A percentile compares a stretch with the other conserved stretches of the same genome.
These are phyloP conservation scores for Mortierella sp. DNA, from an alignment of 371 early-diverging fungal genomes.

Conservation along the genomic window DNA sequence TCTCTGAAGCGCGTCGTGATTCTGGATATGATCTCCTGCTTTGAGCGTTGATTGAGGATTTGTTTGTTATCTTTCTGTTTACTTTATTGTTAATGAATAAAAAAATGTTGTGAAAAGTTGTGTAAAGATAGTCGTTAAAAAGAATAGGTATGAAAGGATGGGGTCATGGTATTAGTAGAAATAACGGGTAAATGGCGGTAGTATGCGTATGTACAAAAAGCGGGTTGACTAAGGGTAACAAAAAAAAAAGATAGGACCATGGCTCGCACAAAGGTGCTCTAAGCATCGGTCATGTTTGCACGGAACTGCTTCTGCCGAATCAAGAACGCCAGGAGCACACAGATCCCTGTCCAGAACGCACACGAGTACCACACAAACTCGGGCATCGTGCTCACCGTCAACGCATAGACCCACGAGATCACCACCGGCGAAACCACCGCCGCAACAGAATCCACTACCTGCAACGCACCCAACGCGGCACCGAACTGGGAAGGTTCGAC, in stretches of 20 bases:
- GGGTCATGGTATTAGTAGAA: background rate
- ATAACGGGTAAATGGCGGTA: background rate
- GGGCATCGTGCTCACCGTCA: slow-evolving; percentile 63
- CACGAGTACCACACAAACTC: slow-evolving; percentile 60
- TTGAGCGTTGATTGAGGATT: background rate
- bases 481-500: slow-evolving; percentile 66
- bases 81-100: background rate
- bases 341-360: slow-evolving; percentile 33
- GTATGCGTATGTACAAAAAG: background rate
- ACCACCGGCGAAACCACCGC: slow-evolving; percentile 57
- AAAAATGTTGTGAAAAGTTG: background rate
- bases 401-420: slow-evolving; percentile 60
- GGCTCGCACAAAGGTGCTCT: background rate
- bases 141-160: background rate
- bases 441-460: slow-evolving; percentile 64
- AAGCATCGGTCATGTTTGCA: slow-evolving; percentile 14
- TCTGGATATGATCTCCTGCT: slow-evolving; percentile 27
- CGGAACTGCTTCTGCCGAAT: slow-evolving; percentile 54
- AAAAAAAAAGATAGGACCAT: background rate
- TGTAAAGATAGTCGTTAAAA: background rate
- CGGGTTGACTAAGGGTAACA: background rate
- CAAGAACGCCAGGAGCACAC: slow-evolving; percentile 45
- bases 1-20: slow-evolving; percentile 33
- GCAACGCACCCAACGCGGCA: slow-evolving; percentile 63
- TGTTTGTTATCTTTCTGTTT: background rate